Base-by-base conservation (phyloP, 768 basidiomycete species). In the Cytidiella melzeri region DNA sequence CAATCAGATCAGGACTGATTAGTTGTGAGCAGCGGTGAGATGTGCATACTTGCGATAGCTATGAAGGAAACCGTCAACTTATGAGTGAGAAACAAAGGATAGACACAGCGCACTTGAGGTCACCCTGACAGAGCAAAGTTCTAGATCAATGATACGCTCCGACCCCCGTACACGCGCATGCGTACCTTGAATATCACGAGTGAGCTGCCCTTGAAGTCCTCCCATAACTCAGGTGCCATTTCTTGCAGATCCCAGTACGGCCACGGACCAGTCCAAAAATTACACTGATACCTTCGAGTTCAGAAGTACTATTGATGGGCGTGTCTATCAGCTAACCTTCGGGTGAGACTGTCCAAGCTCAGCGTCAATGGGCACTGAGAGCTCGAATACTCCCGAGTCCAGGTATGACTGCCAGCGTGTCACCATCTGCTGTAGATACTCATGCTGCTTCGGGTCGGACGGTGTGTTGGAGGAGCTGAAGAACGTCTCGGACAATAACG, bases 71-170 rank as follows among this genome's bases (percentile, higher is more conserved):
- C n/a, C n/a, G n/a, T n/a, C n/a, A n/a, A n/a, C n/a, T n/a, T n/a
- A n/a, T n/a, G n/a, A n/a, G n/a, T n/a, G n/a, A n/a, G n/a, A n/a
- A n/a, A n/a, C n/a, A n/a, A n/a, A n/a, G n/a, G n/a, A n/a, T n/a
- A n/a, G n/a, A n/a, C n/a, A n/a, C n/a, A n/a, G n/a, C 84, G 66
- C 54, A 93, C 90, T 97, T 97, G 34, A 97, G 69, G 72, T 94
- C 92, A 10, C 92, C 92, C 84, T 89, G 56, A 13, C n/a, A n/a
- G n/a, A n/a, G n/a, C n/a, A n/a, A n/a, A n/a, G n/a, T 38, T 9
- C 27, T 13, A 10, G 20, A 39, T 1, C 18, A 19, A 34, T 45
- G 10, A 47, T 3, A 10, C 13, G 7, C 28, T 43, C 28, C 7
- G 13, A 21, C 10, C 37, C 18, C 45, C 30, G 9, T 19, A 21